Base-by-base conservation (phyloP, 495 filamentous ascomycete genomes). In the Aspergillus ellipticus region DNA sequence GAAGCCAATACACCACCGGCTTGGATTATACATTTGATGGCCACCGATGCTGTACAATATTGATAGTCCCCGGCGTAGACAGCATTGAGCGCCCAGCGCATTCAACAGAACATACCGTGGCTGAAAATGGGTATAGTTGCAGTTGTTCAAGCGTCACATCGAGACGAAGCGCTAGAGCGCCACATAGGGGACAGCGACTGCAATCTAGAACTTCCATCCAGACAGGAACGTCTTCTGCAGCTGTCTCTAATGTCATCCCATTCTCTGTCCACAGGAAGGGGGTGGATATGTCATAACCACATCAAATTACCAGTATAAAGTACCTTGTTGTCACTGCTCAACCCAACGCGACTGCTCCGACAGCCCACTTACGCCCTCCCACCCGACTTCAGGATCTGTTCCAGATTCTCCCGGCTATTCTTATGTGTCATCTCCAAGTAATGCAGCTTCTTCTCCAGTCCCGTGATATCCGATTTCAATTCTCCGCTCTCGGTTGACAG, bases 391-490 rank as follows among this genome's bases (percentile, higher is more conserved):
- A 92, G 76, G 49, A 98, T 90, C 70, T 88, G 87, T 70, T 97
- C 89, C 58, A 97, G 82, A 65, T 96, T 89, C 62, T 90, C 85
- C 60, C 85, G 81, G 67, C 91, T 94, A 63, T 97, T 98, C 79
- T 95, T 89, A 66, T 89, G 84, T 48, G 94, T 97, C 54, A 87
- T 94, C 76, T 98, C 95, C 8, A 96, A 82, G 68, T 96, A 97
- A 54, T 93, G 84, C 55, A 96, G 79, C 74, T 92, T 90, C 83
- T 96, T 96, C 58, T 89, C 87, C 53, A 97, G 73, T 47, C 82
- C 85, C 51, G 86, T 75, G 54, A 96, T 82, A 57, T 96, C 92
- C 20, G 82, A 73, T 60, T 90, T 87, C 31, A 92, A 71, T 58
- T 89, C 85, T 65, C 85, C 77, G 48, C 84, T 85, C 72, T 96